A percentile compares a stretch with the other conserved stretches of the same genome.
phyloP scores from a whole-genome alignment of 306 rosid genomes.

The Pueraria montana region DNA sequence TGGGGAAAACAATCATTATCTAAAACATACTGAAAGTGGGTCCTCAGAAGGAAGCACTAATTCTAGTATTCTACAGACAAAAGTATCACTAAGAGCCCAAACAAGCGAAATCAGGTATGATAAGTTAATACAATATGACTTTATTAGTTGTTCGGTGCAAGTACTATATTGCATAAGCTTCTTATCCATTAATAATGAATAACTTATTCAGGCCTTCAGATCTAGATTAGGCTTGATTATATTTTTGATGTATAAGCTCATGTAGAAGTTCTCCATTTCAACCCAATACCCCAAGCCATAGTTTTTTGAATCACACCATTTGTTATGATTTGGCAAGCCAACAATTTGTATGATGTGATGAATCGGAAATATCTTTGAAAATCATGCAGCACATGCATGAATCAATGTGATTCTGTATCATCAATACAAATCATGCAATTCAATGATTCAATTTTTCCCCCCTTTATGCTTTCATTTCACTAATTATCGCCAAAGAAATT shows the following conservation, averaged over 20 bases:
- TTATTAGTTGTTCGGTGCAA: neutral
- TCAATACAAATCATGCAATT: no score
- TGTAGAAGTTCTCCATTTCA: neutral
- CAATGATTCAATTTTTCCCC: no score
- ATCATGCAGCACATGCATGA: neutral
- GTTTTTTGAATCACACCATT: neutral
- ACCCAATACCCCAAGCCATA: conserved; percentile 12
- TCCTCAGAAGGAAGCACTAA: conserved; percentile 41
- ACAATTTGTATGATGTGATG: neutral
- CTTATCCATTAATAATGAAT: neutral
- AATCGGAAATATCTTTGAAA: neutral
- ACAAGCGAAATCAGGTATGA: no score
- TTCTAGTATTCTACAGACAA: conserved; percentile 14
- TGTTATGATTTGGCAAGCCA: neutral
- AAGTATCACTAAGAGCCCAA: no score
- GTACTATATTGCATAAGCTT: neutral
- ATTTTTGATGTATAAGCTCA: neutral
- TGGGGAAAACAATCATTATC: neutral
- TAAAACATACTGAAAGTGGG: conserved; percentile 16
- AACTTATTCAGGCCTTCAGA: neutral
- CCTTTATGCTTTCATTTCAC: no score
- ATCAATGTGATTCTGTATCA: neutral
- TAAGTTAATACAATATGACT: neutral
- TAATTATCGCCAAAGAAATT: no score
- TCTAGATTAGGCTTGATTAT: neutral